Evolutionary conservation across 306 rosid species (phyloP).

Genomic region (Acacia melanoxylon): DNA sequence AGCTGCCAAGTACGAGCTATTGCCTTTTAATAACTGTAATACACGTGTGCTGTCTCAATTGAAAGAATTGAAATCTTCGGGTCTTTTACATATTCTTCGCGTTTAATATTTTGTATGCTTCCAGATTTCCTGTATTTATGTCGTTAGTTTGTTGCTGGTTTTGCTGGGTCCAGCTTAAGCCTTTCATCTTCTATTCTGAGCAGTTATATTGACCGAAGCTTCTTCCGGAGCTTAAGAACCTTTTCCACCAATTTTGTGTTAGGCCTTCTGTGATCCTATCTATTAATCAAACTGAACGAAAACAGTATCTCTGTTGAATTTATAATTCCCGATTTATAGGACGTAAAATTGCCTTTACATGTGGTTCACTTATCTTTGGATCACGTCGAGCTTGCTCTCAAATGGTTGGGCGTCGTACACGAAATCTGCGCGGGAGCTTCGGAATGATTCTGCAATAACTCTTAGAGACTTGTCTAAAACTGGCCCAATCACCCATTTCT

Average conservation of each 20-base stretch:
- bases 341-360: not conserved
- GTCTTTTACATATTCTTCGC: not conserved
- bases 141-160: conserved; percentile 16
- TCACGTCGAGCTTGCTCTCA: conserved; percentile 10
- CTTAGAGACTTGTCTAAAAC: conserved; percentile 17
- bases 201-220: conserved; percentile 25
- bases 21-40: conserved; percentile 17
- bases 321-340: not conserved
- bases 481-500: conserved; percentile 10
- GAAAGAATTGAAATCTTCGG: conserved; percentile 25
- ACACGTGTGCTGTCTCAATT: conserved; percentile 24
- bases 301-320: not conserved
- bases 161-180: conserved; percentile 24
- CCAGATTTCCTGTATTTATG: not conserved
- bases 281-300: conserved; percentile 8
- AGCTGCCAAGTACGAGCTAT: conserved; percentile 20
- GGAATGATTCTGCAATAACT: conserved; percentile 24
- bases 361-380: not conserved
- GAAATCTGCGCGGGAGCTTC: conserved; percentile 10
- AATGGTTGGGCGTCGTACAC: conserved; percentile 6
- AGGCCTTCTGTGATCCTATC: not conserved
- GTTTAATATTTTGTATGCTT: not conserved
- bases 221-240: conserved; percentile 17
- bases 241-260: conserved; percentile 1
- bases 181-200: conserved; percentile 10